These are phyloP conservation scores for Pseudogymnoascus pannorum DNA, from an alignment of 2,329 filamentous ascomycete genomes.

Conservation along the genomic window DNA sequence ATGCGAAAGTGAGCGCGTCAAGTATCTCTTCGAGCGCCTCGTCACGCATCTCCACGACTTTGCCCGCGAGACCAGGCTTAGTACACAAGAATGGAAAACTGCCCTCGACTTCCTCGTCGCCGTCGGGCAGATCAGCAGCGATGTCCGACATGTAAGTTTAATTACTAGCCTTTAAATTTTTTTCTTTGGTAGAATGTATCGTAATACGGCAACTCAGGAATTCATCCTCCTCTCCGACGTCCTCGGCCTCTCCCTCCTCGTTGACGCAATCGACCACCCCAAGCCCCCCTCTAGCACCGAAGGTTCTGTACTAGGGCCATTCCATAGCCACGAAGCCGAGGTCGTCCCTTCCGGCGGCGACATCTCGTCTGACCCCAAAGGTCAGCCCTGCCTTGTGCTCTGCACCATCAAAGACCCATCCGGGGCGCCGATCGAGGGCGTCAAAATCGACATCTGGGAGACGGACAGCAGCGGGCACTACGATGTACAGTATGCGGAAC, in stretches of 20 bases:
- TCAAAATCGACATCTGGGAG: constrained; percentile 79
- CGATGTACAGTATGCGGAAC: constrained; percentile 67
- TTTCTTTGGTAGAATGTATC: neutral
- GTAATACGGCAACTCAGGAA: constrained; percentile 40
- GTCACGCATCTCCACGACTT: constrained; percentile 78
- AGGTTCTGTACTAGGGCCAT: constrained; percentile 73
- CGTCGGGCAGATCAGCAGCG: constrained; percentile 65
- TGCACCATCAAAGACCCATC: constrained; percentile 61
- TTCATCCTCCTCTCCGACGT: constrained; percentile 79
- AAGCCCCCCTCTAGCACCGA: constrained; percentile 65
- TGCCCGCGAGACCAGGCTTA: constrained; percentile 68
- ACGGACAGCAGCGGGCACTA: constrained; percentile 75
- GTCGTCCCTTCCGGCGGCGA: constrained; percentile 45
- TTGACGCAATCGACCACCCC: constrained; percentile 78
- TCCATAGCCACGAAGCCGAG: constrained; percentile 73
- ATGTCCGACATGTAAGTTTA: constrained; percentile 56
- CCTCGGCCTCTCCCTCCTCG: constrained; percentile 69
- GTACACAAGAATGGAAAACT: constrained; percentile 71
- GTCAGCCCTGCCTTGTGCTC: constrained; percentile 64
- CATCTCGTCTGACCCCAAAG: constrained; percentile 63
- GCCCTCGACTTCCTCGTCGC: constrained; percentile 64
- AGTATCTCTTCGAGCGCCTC: constrained; percentile 65
- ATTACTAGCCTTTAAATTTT: neutral
- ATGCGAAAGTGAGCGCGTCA: constrained; percentile 55
- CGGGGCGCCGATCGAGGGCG: constrained; percentile 55